Conservation (phyloP, 1,284 basidiomycete genomes). For the Phlebopus sp. region DNA sequence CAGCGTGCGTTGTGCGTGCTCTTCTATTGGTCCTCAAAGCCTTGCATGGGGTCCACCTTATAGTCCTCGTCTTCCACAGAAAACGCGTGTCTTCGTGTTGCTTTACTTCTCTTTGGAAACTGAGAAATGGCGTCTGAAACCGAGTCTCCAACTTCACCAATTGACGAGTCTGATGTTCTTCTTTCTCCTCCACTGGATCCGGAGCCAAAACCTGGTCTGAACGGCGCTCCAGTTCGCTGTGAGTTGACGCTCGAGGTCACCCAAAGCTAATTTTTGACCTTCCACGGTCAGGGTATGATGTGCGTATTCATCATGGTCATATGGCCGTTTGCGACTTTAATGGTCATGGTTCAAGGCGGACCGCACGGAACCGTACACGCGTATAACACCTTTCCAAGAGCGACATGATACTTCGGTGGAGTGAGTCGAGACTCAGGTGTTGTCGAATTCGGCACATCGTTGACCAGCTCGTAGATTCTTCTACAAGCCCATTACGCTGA, state of each 20-base stretch:
- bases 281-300: conserved; percentile 44
- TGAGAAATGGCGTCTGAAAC: conserved; percentile 20
- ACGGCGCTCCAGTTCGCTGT: conserved; percentile 42
- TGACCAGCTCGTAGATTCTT: conserved; percentile 58
- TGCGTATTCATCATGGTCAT: conserved; percentile 28
- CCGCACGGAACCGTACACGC: conserved; percentile 76
- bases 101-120: background rate
- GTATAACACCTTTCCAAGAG: conserved; percentile 78
- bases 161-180: conserved; percentile 33
- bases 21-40: conserved; percentile 12
- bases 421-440: conserved; percentile 46
- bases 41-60: conserved; percentile 3
- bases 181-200: conserved; percentile 26
- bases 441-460: background rate
- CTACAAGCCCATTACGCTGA: conserved; percentile 76
- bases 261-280: conserved; percentile 1
- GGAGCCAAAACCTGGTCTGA: conserved; percentile 37
- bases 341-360: conserved; percentile 54
- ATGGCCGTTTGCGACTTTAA: conserved; percentile 5
- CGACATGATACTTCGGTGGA: conserved; percentile 77
- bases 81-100: background rate
- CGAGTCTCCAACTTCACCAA: conserved; percentile 28
- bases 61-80: conserved; percentile 4
- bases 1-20: conserved; percentile 15
- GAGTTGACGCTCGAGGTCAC: conserved; percentile 17